A percentile compares a stretch with the other conserved stretches of the same genome.
These are phyloP conservation scores for Exutisphaerella laricina DNA, from an alignment of 2,329 filamentous ascomycete species.

Conservation along the genomic window DNA sequence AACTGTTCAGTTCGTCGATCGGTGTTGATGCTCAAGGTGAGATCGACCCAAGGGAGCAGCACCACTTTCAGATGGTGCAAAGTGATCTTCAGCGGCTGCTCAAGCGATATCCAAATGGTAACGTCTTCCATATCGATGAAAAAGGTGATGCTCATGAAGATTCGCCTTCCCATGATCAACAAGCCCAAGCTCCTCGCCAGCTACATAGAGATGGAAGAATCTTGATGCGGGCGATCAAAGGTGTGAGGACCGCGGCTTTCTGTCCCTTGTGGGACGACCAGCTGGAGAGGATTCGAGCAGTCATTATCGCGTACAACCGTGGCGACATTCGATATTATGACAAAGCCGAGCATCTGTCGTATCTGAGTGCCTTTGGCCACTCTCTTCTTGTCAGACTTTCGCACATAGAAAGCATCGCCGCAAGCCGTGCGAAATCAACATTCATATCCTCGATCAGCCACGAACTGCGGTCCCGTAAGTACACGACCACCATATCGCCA, in stretches of 20 bases:
- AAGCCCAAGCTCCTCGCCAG: background rate
- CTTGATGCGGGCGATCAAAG: background rate
- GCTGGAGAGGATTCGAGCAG: background rate
- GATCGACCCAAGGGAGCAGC: too few relatives aligned
- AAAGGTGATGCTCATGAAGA: slow-evolving; percentile 10
- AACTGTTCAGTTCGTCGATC: background rate
- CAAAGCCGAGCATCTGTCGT: slow-evolving; percentile 33
- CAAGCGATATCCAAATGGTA: slow-evolving; percentile 8
- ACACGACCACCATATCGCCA: too few relatives aligned
- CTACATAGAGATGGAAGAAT: background rate
- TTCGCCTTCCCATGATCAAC: too few relatives aligned
- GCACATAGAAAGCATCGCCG: slow-evolving; percentile 34
- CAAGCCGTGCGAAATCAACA: slow-evolving; percentile 46
- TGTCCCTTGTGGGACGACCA: background rate
- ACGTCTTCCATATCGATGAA: slow-evolving; percentile 6
- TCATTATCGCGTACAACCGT: background rate
- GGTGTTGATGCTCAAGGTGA: background rate
- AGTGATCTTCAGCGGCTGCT: slow-evolving; percentile 3
- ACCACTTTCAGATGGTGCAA: background rate
- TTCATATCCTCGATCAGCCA: slow-evolving; percentile 49
- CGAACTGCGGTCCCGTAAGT: slow-evolving; percentile 48
- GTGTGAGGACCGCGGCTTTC: background rate
- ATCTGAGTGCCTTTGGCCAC: slow-evolving; percentile 36
- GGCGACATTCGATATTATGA: background rate
- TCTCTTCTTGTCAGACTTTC: slow-evolving; percentile 37